Evolutionary conservation across 306 rosid genomes (phyloP).

Genomic region (Prunus persica): Prunus_persica_NCBIv2 NC_034009.1:2233001-2233500

Average conservation of each 20-base stretch:
- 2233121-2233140: slow-evolving; percentile 80
- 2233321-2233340: not conserved
- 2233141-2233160: slow-evolving; percentile 56
- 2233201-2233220: slow-evolving; percentile 46
- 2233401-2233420: not conserved
- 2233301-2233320: not conserved
- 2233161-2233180: slow-evolving; percentile 68
- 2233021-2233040: not conserved
- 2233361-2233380: not conserved
- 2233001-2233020: not conserved
- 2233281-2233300: not conserved
- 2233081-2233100: slow-evolving; percentile 89
- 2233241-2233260: not conserved
- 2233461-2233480: not conserved
- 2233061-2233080: slow-evolving; percentile 37
- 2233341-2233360: not conserved
- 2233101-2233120: slow-evolving; percentile 77
- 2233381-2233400: not conserved
- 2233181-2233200: slow-evolving; percentile 79
- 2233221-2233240: not conserved
- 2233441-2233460: not conserved
- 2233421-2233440: not conserved
- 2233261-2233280: not conserved
- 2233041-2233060: not conserved
- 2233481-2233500: not conserved